Percentiles rank a stretch among this genome's conserved stretches.
phyloP scores from a whole-genome alignment of 169 alveolate genomes.

The Plasmodium gaboni region DNA sequence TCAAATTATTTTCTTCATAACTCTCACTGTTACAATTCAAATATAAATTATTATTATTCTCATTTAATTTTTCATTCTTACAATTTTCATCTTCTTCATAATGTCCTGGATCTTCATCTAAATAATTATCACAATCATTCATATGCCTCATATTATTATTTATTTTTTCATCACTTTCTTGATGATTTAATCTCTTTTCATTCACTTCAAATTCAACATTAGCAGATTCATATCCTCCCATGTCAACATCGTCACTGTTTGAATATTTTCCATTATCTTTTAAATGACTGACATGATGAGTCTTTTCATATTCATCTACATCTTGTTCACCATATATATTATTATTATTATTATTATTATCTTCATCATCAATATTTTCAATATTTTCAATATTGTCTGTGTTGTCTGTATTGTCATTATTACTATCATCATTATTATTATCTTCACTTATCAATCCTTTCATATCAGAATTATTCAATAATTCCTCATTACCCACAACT shows the following conservation, averaged over 20 bases:
- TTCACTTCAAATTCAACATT: neutral
- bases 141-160: neutral
- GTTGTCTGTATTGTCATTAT: neutral
- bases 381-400: neutral
- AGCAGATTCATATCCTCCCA: conserved; percentile 14
- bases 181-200: conserved; percentile 25
- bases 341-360: too few relatives aligned
- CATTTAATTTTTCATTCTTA: neutral
- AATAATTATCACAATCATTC: neutral
- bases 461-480: neutral
- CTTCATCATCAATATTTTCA: neutral
- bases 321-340: neutral
- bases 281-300: neutral
- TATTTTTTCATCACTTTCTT: conserved; percentile 4
- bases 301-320: neutral
- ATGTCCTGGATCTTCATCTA: neutral
- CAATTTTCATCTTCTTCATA: conserved; percentile 1
- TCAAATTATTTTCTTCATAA: neutral
- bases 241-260: neutral
- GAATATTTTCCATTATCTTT: neutral
- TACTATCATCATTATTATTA: neutral
- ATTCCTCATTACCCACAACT: neutral
- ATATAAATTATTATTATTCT: neutral
- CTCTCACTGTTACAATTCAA: neutral
- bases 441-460: neutral